Base-by-base conservation (phyloP, 2,329 filamentous ascomycete genomes). In the Colletotrichum spaethianum region DNA sequence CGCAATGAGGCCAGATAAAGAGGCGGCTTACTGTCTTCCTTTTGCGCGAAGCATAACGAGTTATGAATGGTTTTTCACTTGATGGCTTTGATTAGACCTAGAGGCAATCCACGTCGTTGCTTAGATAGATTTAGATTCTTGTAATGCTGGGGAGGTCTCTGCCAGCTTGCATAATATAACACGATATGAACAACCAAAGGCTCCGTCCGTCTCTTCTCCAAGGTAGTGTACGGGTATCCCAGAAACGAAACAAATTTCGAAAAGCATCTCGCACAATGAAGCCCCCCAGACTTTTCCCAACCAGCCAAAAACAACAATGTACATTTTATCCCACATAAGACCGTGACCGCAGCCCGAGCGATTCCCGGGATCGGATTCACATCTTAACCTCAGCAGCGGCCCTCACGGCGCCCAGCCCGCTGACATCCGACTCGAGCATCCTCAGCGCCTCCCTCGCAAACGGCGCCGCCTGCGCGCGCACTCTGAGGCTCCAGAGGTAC, bases 401-500 rank as follows among this genome's bases (percentile, higher is more conserved):
- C 26, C 73, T 63, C 1, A 74, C 71, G 20, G 73, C 67, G 12
- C 53, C 67, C 1, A 74, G 61, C 20, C 73, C 73, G 33, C 73
- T 68, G n/a, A 74, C 67, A 20, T 74, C 73, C 31, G 73, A 72
- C 71, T 84, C 83, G 53, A 84, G 75, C 67, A 84, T 77, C 2
- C 81, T 79, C 48, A 84, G 75, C 3, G 83, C 82, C 20, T 83
- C 80, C 52, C 82, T 78, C 20, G 82, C 82, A 66, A 84, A 84
- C 18, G 81, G 78, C 20, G 80, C 80, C 0, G 81, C 80, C 63
- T 82, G 80, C 3, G 82, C 81, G 7, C 83, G 78, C 3, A 84
- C 82, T 44, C 82, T 80, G n/a, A 84, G 74, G 40, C 81, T 82
- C 83, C 83, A 84, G 60, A 82, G 78, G 18, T 83, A 80, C 66